Evolutionary conservation across 768 basidiomycete species (phyloP).

Genomic region (Tricholoma furcatifolium): DNA sequence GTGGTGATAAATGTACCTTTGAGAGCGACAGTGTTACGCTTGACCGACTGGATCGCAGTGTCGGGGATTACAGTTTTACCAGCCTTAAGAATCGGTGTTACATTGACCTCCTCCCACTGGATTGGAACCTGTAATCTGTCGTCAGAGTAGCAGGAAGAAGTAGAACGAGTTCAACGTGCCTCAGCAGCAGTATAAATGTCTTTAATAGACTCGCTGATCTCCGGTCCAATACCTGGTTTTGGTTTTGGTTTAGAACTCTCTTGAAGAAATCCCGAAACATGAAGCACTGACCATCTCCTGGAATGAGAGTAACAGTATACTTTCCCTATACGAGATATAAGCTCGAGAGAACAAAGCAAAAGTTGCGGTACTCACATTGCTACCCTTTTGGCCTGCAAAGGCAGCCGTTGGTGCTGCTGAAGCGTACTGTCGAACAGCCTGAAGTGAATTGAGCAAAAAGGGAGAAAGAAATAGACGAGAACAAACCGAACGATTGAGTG

Average conservation of each 20-base stretch:
- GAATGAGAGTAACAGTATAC: conserved; percentile 94
- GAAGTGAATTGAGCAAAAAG: conserved; percentile 8
- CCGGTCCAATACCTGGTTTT: conserved; percentile 88
- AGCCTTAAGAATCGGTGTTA: conserved; percentile 88
- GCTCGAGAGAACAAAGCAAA: not conserved
- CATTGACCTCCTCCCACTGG: conserved; percentile 98
- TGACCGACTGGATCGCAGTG: conserved; percentile 84
- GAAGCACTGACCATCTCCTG: conserved; percentile 79
- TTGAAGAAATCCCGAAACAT: not conserved
- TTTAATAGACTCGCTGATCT: conserved; percentile 96
- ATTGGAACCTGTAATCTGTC: conserved; percentile 78
- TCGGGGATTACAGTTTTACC: conserved; percentile 99
- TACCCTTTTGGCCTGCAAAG: conserved; percentile 87
- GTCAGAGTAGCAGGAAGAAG: not conserved
- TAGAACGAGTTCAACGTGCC: conserved; percentile 37
- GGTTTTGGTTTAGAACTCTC: conserved; percentile 17
- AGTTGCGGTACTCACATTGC: conserved; percentile 60
- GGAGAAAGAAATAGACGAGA: not conserved
- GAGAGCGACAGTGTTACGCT: conserved; percentile 95
- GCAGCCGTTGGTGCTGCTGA: conserved; percentile 82
- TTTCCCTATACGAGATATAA: conserved; percentile 66
- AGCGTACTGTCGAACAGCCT: conserved; percentile 53
- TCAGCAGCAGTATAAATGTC: conserved; percentile 88
- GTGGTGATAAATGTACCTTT: conserved; percentile 62
- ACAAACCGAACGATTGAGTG: conserved; percentile 48